These are phyloP conservation scores for Friedmanniomyces endolithicus DNA, from an alignment of 495 filamentous ascomycete genomes.

Conservation along the genomic window DNA sequence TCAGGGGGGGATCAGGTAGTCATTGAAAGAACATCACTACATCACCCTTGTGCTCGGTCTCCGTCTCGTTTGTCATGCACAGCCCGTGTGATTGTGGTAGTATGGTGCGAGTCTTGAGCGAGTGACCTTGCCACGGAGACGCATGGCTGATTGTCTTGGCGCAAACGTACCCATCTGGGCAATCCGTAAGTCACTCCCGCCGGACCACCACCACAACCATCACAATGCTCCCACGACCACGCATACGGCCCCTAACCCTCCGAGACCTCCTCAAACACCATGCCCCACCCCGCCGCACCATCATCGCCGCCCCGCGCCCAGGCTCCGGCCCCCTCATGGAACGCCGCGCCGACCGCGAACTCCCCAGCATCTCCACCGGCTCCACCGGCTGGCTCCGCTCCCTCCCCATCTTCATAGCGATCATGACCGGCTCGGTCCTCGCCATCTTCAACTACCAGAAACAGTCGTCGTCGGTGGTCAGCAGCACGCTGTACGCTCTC, in stretches of 20 bases:
- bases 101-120: too few species aligned
- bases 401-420: conserved; percentile 44
- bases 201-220: neutral
- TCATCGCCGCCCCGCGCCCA: conserved; percentile 26
- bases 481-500: conserved; percentile 77
- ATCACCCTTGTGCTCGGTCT: neutral
- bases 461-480: conserved; percentile 65
- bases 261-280: conserved; percentile 3
- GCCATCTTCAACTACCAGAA: conserved; percentile 99
- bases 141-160: too few species aligned
- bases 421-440: conserved; percentile 53
- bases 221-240: conserved; percentile 14
- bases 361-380: conserved; percentile 38
- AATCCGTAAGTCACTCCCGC: neutral
- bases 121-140: too few species aligned
- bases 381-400: conserved; percentile 39
- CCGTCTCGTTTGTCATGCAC: neutral
- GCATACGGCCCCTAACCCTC: conserved; percentile 9
- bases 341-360: conserved; percentile 66
- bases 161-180: neutral
- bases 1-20: neutral
- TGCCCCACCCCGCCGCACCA: conserved; percentile 14
- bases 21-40: neutral
- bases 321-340: conserved; percentile 58
- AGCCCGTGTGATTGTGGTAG: too few species aligned